phyloP scores from a whole-genome alignment of 257 asterid genomes.

The Ophiorrhiza pumila region DNA sequence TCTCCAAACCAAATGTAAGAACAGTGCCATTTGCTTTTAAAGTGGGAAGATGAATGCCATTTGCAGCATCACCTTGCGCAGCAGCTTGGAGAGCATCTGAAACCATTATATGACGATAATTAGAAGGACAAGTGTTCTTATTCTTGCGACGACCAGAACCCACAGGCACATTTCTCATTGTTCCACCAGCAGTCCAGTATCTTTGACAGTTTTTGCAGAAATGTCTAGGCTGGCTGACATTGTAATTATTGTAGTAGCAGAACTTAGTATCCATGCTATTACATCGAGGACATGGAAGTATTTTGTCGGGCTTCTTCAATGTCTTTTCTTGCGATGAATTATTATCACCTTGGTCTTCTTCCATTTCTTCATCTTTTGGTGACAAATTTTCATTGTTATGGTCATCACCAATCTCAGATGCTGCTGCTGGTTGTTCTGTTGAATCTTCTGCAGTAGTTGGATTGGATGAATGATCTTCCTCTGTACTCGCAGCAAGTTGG shows the following conservation, averaged over 20 bases:
- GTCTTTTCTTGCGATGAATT: constrained; percentile 36
- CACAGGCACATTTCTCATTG: constrained; percentile 77
- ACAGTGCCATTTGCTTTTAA: constrained; percentile 35
- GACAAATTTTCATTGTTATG: constrained; percentile 24
- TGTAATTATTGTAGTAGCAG: constrained; percentile 90
- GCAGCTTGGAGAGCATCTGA: constrained; percentile 35
- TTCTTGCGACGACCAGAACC: constrained; percentile 89
- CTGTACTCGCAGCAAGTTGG: constrained; percentile 20
- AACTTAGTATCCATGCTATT: constrained; percentile 83
- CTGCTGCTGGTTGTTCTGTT: constrained; percentile 30
- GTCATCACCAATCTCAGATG: constrained; percentile 40
- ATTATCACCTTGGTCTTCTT: constrained; percentile 33
- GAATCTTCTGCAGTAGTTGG: constrained; percentile 26
- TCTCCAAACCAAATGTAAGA: constrained; percentile 41
- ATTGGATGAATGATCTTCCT: constrained; percentile 21
- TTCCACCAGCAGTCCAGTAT: constrained; percentile 92
- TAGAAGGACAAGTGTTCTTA: constrained; percentile 32
- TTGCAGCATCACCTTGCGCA: constrained; percentile 19
- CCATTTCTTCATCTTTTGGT: constrained; percentile 24
- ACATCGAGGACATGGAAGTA: constrained; percentile 82
- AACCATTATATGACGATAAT: constrained; percentile 31
- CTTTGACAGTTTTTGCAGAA: constrained; percentile 84
- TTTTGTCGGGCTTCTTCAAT: constrained; percentile 66
- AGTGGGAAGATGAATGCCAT: constrained; percentile 34
- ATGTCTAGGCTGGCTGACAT: constrained; percentile 79